Evolutionary conservation across 257 asterid genomes (phyloP).

Genomic region (Fraxinus cuspidata): DNA sequence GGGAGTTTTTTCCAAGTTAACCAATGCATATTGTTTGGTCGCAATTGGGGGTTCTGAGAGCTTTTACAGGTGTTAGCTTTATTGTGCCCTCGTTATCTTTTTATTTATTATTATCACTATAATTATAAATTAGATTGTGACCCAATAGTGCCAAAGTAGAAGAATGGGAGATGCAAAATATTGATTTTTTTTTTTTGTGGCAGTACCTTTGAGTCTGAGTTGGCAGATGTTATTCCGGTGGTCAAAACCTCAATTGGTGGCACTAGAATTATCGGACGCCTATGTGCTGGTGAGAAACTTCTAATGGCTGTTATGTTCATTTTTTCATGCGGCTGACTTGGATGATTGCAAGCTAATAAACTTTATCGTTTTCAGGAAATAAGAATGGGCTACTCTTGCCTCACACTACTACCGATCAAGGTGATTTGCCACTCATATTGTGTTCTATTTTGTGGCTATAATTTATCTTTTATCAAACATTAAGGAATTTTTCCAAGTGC

Average conservation of each 20-base stretch:
- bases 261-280: constrained; percentile 81
- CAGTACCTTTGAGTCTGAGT: constrained; percentile 83
- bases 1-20: constrained; percentile 93
- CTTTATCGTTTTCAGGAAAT: constrained; percentile 56
- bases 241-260: constrained; percentile 85
- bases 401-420: constrained; percentile 94
- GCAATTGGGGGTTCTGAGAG: constrained; percentile 96
- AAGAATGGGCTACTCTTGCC: constrained; percentile 94
- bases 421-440: constrained; percentile 28
- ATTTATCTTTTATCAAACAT: background rate
- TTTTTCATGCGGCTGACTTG: background rate
- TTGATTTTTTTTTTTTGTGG: constrained; percentile 3
- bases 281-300: constrained; percentile 70
- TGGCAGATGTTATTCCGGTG: constrained; percentile 82
- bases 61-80: constrained; percentile 65
- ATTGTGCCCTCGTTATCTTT: background rate
- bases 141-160: background rate
- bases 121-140: no score
- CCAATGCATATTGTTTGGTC: constrained; percentile 92
- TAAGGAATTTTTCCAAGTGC: background rate
- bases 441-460: background rate
- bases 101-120: background rate
- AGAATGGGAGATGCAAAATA: background rate
- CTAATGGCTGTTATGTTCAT: constrained; percentile 1
- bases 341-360: constrained; percentile 7